A percentile compares a stretch with the other conserved stretches of the same genome.
phyloP scores from a whole-genome alignment of 1,139 yeast genomes.

The Geotrichum phurueaensis region DNA sequence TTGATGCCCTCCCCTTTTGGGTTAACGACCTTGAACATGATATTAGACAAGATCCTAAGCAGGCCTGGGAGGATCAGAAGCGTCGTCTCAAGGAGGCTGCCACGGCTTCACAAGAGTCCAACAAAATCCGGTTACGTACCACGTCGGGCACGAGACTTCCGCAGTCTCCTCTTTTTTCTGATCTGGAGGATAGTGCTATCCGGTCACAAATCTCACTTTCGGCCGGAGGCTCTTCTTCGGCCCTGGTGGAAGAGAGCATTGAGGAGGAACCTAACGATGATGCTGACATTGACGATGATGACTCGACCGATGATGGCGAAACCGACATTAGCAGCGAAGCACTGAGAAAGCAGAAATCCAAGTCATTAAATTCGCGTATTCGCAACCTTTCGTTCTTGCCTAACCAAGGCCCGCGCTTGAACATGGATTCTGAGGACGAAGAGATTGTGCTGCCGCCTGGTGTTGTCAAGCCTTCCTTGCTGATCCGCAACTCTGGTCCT shows the following conservation, averaged over 20 bases:
- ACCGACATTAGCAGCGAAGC: conserved; percentile 8
- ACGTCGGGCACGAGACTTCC: conserved; percentile 8
- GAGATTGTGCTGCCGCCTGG: conserved; percentile 86
- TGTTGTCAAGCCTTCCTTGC: conserved; percentile 69
- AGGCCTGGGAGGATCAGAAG: conserved; percentile 55
- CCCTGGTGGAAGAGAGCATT: conserved; percentile 19
- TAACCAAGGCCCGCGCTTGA: conserved; percentile 34
- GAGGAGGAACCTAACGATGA: conserved; percentile 32
- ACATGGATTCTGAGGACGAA: conserved; percentile 81
- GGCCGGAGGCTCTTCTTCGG: conserved; percentile 14
- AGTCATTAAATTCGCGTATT: conserved; percentile 7
- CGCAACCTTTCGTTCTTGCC: conserved; percentile 28
- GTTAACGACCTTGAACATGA: conserved; percentile 82
- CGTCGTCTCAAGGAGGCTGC: conserved; percentile 22
- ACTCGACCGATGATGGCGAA: conserved; percentile 28
- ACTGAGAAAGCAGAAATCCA: conserved; percentile 10
- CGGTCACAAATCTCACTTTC: conserved; percentile 10
- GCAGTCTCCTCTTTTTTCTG: conserved; percentile 13
- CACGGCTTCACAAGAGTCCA: conserved; percentile 20
- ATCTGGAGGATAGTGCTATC: conserved; percentile 13
- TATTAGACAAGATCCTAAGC: conserved; percentile 68
- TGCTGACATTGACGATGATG: conserved; percentile 26
- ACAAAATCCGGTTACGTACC: conserved; percentile 19
- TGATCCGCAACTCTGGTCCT: conserved; percentile 85
- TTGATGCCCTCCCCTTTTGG: conserved; percentile 93